Percentiles rank a stretch among this genome's conserved stretches.
phyloP scores from a whole-genome alignment of 441 rosid species.

The Erodium moschatum region DNA sequence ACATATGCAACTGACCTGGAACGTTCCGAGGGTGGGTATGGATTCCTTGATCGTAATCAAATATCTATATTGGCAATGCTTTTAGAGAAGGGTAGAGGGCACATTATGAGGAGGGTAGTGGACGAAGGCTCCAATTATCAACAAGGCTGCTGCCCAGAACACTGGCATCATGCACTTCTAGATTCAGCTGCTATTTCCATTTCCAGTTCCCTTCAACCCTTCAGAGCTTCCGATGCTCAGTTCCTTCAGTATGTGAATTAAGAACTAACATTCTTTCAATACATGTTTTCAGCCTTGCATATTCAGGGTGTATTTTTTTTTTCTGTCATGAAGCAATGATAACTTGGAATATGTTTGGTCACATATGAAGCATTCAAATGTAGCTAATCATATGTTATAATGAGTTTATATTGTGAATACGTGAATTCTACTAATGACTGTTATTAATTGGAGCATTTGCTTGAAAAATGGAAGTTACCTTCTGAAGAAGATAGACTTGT shows the following conservation, averaged over 20 bases:
- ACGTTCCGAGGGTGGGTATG: constrained; percentile 27
- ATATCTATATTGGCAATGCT: constrained; percentile 46
- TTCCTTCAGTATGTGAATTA: constrained; percentile 59
- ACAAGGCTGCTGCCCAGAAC: constrained; percentile 39
- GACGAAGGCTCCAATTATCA: constrained; percentile 29
- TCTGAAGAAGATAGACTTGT: not conserved
- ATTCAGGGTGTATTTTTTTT: not conserved
- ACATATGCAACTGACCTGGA: constrained; percentile 41
- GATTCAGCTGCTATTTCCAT: constrained; percentile 64
- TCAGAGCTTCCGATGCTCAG: constrained; percentile 38
- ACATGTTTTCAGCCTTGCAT: constrained; percentile 4
- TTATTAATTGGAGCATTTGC: constrained; percentile 2
- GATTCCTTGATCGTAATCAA: constrained; percentile 28
- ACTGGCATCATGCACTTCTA: constrained; percentile 75
- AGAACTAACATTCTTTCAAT: constrained; percentile 4
- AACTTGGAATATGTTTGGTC: not conserved
- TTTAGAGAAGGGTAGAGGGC: constrained; percentile 58
- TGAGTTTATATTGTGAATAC: not conserved
- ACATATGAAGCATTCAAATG: constrained; percentile 6
- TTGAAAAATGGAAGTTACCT: not conserved
- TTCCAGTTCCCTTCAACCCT: constrained; percentile 37
- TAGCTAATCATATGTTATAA: not conserved
- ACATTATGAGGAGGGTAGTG: constrained; percentile 37
- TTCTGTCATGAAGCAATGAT: constrained; percentile 4
- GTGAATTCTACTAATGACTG: not conserved